These are phyloP conservation scores for Dioscorea zingiberensis DNA, from an alignment of 106 monocot species.

Conservation along the genomic window DNA sequence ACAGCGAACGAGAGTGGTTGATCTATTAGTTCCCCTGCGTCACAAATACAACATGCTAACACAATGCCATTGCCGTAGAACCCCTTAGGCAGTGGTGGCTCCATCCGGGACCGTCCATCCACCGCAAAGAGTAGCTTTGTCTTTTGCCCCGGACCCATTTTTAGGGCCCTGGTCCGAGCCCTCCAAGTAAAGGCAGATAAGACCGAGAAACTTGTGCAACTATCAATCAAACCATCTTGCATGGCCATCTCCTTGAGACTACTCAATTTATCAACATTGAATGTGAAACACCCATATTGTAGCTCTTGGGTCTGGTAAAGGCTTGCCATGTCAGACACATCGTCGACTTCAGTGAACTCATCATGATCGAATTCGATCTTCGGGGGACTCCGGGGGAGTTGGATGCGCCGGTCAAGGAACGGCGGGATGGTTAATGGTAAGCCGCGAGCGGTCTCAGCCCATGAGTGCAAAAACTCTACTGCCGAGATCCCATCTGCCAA, in stretches of 20 bases:
- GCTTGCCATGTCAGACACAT: constrained; percentile 16
- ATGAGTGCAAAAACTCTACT: constrained; percentile 35
- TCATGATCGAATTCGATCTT: constrained; percentile 28
- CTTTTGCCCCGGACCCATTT: constrained; percentile 17
- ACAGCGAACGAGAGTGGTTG: constrained; percentile 21
- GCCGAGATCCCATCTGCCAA: constrained; percentile 38
- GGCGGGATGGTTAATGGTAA: constrained; percentile 25
- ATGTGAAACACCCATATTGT: constrained; percentile 29
- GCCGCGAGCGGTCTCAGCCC: constrained; percentile 40
- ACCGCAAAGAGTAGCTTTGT: constrained; percentile 55
- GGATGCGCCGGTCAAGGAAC: constrained; percentile 42
- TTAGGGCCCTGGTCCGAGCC: constrained; percentile 26
- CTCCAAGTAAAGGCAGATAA: constrained; percentile 46
- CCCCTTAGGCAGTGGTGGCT: constrained; percentile 43
- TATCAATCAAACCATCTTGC: not conserved
- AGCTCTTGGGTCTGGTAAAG: constrained; percentile 13
- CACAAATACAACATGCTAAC: constrained; percentile 19
- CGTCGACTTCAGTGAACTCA: constrained; percentile 39
- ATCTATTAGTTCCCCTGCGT: constrained; percentile 28
- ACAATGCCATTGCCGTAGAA: constrained; percentile 61
- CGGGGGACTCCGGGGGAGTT: constrained; percentile 24
- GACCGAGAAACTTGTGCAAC: constrained; percentile 36
- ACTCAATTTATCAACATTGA: constrained; percentile 20
- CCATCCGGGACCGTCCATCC: constrained; percentile 25
- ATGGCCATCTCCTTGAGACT: constrained; percentile 26